A percentile compares a stretch with the other conserved stretches of the same genome.
phyloP scores from a whole-genome alignment of 2,329 filamentous ascomycete genomes.

The Stemphylium beticola region DNA sequence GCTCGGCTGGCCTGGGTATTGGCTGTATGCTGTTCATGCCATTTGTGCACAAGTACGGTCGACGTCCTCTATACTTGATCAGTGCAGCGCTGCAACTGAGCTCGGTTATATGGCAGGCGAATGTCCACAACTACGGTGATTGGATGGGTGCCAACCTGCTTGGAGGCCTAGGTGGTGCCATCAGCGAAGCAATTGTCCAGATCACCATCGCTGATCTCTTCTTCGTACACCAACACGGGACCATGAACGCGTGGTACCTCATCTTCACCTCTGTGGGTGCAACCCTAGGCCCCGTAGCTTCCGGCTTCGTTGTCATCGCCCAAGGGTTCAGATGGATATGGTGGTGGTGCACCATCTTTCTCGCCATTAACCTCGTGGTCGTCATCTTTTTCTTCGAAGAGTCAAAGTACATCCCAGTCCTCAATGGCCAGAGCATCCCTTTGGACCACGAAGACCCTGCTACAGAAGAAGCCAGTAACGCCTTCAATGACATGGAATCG shows the following conservation, averaged over 20 bases:
- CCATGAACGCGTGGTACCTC: conserved; percentile 56
- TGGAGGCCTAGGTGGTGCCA: conserved; percentile 53
- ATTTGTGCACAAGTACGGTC: conserved; percentile 55
- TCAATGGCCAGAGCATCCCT: conserved; percentile 12
- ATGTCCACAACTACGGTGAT: conserved; percentile 51
- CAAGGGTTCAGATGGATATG: conserved; percentile 61
- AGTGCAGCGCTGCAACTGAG: conserved; percentile 50
- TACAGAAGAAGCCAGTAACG: neutral
- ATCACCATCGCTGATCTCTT: conserved; percentile 58
- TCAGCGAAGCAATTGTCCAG: conserved; percentile 54
- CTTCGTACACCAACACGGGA: conserved; percentile 56
- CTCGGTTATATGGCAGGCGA: conserved; percentile 53
- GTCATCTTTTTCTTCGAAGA: conserved; percentile 56
- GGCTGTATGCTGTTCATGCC: conserved; percentile 54
- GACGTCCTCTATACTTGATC: conserved; percentile 55
- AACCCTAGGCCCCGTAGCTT: conserved; percentile 49
- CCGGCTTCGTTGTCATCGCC: conserved; percentile 50
- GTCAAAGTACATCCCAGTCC: conserved; percentile 18
- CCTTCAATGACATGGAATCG: neutral
- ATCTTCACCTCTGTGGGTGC: conserved; percentile 48
- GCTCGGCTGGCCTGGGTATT: conserved; percentile 51
- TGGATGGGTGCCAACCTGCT: conserved; percentile 54
- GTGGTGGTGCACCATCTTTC: conserved; percentile 55
- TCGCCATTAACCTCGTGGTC: conserved; percentile 47
- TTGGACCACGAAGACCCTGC: neutral